A percentile compares a stretch with the other conserved stretches of the same genome.
These are phyloP conservation scores for Pichia insulana DNA, from an alignment of 805 yeast species.

Conservation along the genomic window DNA sequence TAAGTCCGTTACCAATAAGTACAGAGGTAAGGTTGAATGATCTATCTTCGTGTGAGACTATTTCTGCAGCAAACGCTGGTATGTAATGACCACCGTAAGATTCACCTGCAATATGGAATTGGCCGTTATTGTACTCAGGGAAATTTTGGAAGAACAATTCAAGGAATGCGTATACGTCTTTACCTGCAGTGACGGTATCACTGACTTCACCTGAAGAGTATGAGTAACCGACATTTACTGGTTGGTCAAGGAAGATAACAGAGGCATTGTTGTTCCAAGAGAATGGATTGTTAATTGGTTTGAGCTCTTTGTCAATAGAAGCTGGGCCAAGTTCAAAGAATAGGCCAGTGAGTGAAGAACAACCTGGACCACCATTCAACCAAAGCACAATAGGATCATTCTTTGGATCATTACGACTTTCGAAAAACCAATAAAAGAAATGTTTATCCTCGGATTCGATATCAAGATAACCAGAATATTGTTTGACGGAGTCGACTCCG, in stretches of 20 bases:
- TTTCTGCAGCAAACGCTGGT: slow-evolving; percentile 56
- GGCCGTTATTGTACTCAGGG: slow-evolving; percentile 50
- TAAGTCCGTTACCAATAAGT: slow-evolving; percentile 87
- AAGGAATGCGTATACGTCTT: slow-evolving; percentile 79
- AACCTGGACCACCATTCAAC: slow-evolving; percentile 97
- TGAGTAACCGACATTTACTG: slow-evolving; percentile 87
- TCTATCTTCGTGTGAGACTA: slow-evolving; percentile 43
- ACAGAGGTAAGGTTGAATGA: slow-evolving; percentile 66
- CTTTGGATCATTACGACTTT: slow-evolving; percentile 78
- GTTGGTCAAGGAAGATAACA: slow-evolving; percentile 88
- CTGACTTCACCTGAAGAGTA: slow-evolving; percentile 57
- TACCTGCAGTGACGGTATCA: slow-evolving; percentile 73
- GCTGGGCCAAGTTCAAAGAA: slow-evolving; percentile 92
- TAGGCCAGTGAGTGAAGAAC: slow-evolving; percentile 84
- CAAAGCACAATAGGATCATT: slow-evolving; percentile 79
- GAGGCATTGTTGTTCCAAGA: slow-evolving; percentile 92
- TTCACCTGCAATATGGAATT: slow-evolving; percentile 78
- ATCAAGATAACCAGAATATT: slow-evolving; percentile 66
- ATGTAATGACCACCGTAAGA: slow-evolving; percentile 81
- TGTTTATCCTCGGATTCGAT: slow-evolving; percentile 67
- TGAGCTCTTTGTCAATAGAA: slow-evolving; percentile 51
- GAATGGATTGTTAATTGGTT: slow-evolving; percentile 69
- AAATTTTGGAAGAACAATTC: slow-evolving; percentile 75
- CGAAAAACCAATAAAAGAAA: slow-evolving; percentile 90
- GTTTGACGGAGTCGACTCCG: slow-evolving; percentile 57